Evolutionary conservation across 2,329 filamentous ascomycete genomes (phyloP), one percentile per base, ranked within the genome.

Genomic region (Rutstroemia sp.): DNA sequence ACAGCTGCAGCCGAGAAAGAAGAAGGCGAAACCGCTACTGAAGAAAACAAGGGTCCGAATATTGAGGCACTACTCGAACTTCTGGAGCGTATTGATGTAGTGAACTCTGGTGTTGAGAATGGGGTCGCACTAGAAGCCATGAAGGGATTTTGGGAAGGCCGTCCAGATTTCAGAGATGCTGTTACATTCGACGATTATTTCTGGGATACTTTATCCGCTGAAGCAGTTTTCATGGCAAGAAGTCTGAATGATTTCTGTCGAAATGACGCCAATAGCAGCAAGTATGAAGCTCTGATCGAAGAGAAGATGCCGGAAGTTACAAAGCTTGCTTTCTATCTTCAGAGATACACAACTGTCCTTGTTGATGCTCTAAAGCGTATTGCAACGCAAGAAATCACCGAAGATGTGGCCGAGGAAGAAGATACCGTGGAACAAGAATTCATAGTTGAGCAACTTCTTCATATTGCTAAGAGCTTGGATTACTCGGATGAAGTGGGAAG

Each of bases 401-500:
- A 83, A 1, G 81, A 82, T 21, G 48, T 56, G 14, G 88, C 89
- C 5, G 79, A 77, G 4, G 88, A 92, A 58, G 89, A 95, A 65
- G 88, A 95, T 63, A 87, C 87, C 0, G 86, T 91, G 6, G 91
- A 96, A 69, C 86, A 92, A 64, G 92, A 97, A 71, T 99, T 99
- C 65, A 88, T 96, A 60, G 88, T 96, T 40, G 92, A 97, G 70
- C 95, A 99, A 69, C 78, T 99, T 57, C 83, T 99, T 38, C 88
- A 96, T 65, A 95, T 99, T 67, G 88, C 90, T 5, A 79, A 92
- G 58, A 95, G 89, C 1, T 81, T 97, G 51, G 94, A 99, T 72
- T 99, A 97, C 72, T 92, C 89, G n/a, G 94, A 99, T 68, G 94
- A 97, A 71, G 89, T 96, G 60, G 94, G 94, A 50, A 83, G 94